Evolutionary conservation across 148 eudicot species (phyloP).

Genomic region (Heliosperma pusillum): DNA sequence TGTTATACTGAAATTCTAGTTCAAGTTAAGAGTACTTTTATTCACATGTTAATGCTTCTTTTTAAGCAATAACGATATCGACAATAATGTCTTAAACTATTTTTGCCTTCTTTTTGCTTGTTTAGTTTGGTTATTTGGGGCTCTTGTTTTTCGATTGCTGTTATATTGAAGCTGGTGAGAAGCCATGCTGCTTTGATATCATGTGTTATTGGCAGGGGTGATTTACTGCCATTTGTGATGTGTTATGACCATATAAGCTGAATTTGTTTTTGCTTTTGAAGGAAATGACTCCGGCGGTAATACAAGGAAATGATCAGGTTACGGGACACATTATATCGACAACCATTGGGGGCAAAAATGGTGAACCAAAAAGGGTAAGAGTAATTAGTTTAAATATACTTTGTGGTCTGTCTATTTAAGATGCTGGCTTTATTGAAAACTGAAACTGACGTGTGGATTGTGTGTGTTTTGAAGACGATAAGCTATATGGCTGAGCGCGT

Average conservation of each 20-base stretch:
- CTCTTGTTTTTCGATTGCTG: background rate
- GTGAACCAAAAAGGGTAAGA: constrained; percentile 76
- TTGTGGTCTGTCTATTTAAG: background rate
- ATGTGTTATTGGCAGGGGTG: background rate
- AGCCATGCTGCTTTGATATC: background rate
- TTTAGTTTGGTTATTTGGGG: background rate
- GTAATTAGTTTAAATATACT: background rate
- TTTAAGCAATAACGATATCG: background rate
- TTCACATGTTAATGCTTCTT: background rate
- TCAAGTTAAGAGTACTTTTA: constrained; percentile 15
- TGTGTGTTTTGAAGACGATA: constrained; percentile 46
- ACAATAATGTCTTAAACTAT: background rate
- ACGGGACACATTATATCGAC: constrained; percentile 86
- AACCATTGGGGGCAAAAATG: constrained; percentile 82
- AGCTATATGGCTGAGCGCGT: constrained; percentile 87
- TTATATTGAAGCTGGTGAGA: background rate
- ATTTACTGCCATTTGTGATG: constrained; percentile 2
- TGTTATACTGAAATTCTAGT: constrained; percentile 10
- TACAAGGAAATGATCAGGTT: constrained; percentile 72
- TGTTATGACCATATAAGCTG: constrained; percentile 4
- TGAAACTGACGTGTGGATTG: background rate
- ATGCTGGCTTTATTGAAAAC: background rate
- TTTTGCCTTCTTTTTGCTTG: background rate
- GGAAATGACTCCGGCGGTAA: constrained; percentile 65
- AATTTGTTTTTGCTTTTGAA: constrained; percentile 29